Percentiles rank a stretch among this genome's conserved stretches.
Conservation (phyloP, 768 basidiomycete species). For the Termitomyces sp. region DNA sequence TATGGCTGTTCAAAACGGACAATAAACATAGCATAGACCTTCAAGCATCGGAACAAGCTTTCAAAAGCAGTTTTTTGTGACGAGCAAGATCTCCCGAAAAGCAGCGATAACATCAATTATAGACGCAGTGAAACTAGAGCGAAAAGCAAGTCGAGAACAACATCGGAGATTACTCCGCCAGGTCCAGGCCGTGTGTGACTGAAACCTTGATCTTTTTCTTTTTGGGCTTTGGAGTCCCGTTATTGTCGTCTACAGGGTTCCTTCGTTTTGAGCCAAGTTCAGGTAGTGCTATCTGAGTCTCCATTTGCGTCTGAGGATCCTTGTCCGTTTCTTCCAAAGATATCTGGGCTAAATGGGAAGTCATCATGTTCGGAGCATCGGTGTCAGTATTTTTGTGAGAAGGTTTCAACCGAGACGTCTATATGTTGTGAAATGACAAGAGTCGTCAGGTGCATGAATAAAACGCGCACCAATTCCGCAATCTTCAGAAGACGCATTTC, state of each 20-base stretch:
- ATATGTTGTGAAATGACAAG: neutral
- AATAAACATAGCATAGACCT: neutral
- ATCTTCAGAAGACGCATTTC: conserved; percentile 62
- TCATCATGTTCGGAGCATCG: conserved; percentile 6
- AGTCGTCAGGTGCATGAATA: neutral
- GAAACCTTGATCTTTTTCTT: conserved; percentile 77
- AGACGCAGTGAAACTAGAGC: neutral
- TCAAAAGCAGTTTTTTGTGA: neutral
- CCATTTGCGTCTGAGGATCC: conserved; percentile 34
- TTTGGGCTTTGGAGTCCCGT: conserved; percentile 23
- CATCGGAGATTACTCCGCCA: conserved; percentile 51
- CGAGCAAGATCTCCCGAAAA: neutral
- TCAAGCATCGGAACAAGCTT: neutral
- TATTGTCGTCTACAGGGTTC: conserved; percentile 17
- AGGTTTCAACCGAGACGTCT: conserved; percentile 3
- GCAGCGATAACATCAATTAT: neutral
- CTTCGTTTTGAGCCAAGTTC: conserved; percentile 26
- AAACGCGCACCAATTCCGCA: conserved; percentile 43
- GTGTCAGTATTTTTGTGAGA: conserved; percentile 5
- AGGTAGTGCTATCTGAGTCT: conserved; percentile 17
- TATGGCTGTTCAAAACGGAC: neutral
- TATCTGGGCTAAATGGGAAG: neutral
- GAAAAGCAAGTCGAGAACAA: neutral
- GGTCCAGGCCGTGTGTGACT: conserved; percentile 60
- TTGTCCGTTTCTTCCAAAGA: conserved; percentile 6